Evolutionary conservation across 306 rosid genomes (phyloP), one percentile per base, ranked within the genome.

Genomic region (Oemleria cerasiformis): DNA sequence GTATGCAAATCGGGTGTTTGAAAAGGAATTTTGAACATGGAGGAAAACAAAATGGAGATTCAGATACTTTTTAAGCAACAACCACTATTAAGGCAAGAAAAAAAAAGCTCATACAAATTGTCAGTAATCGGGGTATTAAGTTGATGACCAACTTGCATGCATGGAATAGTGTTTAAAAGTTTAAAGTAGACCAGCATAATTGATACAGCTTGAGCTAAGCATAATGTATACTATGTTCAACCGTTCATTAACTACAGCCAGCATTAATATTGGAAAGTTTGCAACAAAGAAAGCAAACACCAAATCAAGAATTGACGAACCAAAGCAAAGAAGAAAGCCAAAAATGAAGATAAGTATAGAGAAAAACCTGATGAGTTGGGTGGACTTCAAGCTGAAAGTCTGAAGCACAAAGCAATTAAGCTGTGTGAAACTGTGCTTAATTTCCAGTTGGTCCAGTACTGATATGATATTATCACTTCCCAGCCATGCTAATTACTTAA

Each of bases 291-390:
- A 34, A 48, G 40, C 40, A 17, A 5, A 10, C 25, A 9, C 7
- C n/a, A 30, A 47, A 47, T 16, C 2, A 34, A 48, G 58, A 30
- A 40, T n/a, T 2, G 25, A 34, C 17, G 43, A 44, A 65, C 13
- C 58, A 30, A 65, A 17, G 40, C 36, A 65, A 44, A 47, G 21
- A 23, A 48, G 10, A 66, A 4, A 30, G 10, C 71, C 49, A 30
- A 48, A 34, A 67, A 30, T 34, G 43, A 67, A 17, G 59, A 66
- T 66, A 66, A 11, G 51, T 13, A 25, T 25, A 38, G 13, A 39
- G 72, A 41, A 50, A 38, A 68, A 68, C 61, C 72, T 67, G 72
- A 39, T 10, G 36, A 10, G 23, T 67, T 48, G 23, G 0, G 30
- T 15, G 58, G 57, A 47, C 34, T 67, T 1, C 6, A n/a, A 20